Base-by-base conservation (phyloP, 495 filamentous ascomycete genomes). In the Hypoxylon fuscum region DNA sequence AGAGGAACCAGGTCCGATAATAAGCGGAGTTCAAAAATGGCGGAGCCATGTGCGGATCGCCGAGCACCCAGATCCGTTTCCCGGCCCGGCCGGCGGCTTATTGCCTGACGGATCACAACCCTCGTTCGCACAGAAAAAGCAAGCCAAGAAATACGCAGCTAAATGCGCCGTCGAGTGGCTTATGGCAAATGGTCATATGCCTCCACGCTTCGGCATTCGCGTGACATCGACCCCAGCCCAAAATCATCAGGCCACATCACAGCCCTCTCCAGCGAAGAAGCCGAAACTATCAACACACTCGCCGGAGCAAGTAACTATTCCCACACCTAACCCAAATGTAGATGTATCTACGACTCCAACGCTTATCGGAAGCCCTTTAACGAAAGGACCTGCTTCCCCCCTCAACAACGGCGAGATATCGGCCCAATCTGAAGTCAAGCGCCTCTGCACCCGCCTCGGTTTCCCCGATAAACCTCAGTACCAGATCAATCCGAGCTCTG, bases 91-190 rank as follows among this genome's bases (percentile, higher is more conserved):
- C 29, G 60, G 47, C 27, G 72, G 68, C 12, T 51, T 63, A n/a
- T 38, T 63, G 11, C 17, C 45, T 40, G 35, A 68, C 22, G 49
- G 53, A 18, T 38, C 15, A 2, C 38, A 51, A 17, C 67, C 70
- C 1, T 45, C 41, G 2, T 80, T 79, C 47, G 25, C 58, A 20
- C 64, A 62, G 21, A 80, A 79, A 62, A 80, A 76, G 61, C 73
- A 78, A 34, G 77, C 79, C 21, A 79, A 76, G 56, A 60, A 69
- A 41, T 80, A 79, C 56, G 79, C 79, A 0, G 77, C 77, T 27
- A 77, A 72, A 42, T 78, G 69, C 51, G 74, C 74, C 53, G 27
- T 75, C 31, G 66, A 76, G 22, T 79, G 72, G 73, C 74, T 80
- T 1, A 68, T 66, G 51, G 45, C 21, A 3, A 45, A 71, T 5